Evolutionary conservation across 768 basidiomycete species (phyloP), one percentile per base, ranked within the genome.

Genomic region (Auricularia heimuer): DNA sequence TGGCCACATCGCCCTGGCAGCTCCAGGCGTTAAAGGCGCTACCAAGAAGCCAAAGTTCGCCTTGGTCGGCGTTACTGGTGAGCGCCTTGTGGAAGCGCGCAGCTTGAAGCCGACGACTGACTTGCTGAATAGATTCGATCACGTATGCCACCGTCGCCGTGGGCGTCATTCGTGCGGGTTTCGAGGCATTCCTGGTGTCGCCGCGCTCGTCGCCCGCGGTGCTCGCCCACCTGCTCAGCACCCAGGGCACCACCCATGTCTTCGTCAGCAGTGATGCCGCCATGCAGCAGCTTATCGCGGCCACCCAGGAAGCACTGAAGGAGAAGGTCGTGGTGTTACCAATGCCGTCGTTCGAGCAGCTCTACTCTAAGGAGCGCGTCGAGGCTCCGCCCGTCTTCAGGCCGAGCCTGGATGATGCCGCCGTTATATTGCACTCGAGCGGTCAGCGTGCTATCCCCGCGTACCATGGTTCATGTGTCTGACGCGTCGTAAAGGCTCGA

Each of bases 121-220:
- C 8, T 3, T 3, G 42, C n/a, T 12, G 63, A 1, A 29, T 8
- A 75, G 80, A 81, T 51, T 73, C 73, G 2, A 62, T 68, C 37
- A 64, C 69, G 1, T 69, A 64, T 35, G 63, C 63, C 45, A 63
- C 65, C n/a, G 60, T 69, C 37, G 29, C 67, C 7, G 39, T 54
- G n/a, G 63, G 63, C 42, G 63, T 68, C 54, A 63, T 70, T n/a
- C 66, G 66, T 47, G 65, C 69, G 12, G 70, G 70, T 21, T 68
- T 67, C 63, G 62, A 62, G 33, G 64, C 71, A 0, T 79, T 79
- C 67, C 76, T 77, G 1, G 70, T 77, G 54, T 75, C 76, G 3
- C 73, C 78, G 3, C 76, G 79, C 67, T 83, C 82, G 69, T 82
- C 81, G 0, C 74, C 79, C 0, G 70, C 76, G 3, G 82, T 81